phyloP scores from a whole-genome alignment of 305 asterid species.

The Withania somnifera region DNA sequence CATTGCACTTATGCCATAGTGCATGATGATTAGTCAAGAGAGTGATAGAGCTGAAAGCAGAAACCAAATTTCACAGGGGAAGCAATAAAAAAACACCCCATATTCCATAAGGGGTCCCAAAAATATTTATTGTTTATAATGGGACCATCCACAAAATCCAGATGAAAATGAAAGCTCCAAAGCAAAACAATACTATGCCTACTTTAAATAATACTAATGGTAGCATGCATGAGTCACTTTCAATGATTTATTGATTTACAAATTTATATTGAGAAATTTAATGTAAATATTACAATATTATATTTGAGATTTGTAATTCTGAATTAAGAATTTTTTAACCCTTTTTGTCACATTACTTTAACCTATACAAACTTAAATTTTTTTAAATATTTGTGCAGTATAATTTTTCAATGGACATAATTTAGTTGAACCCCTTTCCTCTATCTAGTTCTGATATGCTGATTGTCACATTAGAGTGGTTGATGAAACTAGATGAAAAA shows the following conservation, averaged over 20 bases:
- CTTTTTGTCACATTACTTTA: neutral
- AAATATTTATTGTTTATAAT: neutral
- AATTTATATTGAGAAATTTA: neutral
- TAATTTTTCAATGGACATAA: neutral
- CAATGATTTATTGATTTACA: neutral
- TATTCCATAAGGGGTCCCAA: slow-evolving; percentile 22
- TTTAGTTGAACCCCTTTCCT: neutral
- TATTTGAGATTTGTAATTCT: neutral
- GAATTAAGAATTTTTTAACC: neutral
- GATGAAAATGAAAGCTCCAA: slow-evolving; percentile 13
- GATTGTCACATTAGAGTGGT: neutral
- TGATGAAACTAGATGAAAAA: neutral
- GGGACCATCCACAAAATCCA: slow-evolving; percentile 10
- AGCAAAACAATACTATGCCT: neutral
- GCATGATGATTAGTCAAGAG: neutral
- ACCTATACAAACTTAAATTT: too few species aligned
- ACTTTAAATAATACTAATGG: neutral
- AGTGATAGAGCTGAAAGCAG: neutral
- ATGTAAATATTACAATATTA: too few species aligned
- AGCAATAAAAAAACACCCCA: neutral
- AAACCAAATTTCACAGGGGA: neutral
- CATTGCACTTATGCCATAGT: neutral
- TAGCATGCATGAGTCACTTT: neutral
- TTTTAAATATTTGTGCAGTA: too few species aligned
- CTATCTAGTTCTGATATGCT: neutral